Evolutionary conservation across 2,329 filamentous ascomycete species (phyloP).

Genomic region (Xylaria sp.): DNA sequence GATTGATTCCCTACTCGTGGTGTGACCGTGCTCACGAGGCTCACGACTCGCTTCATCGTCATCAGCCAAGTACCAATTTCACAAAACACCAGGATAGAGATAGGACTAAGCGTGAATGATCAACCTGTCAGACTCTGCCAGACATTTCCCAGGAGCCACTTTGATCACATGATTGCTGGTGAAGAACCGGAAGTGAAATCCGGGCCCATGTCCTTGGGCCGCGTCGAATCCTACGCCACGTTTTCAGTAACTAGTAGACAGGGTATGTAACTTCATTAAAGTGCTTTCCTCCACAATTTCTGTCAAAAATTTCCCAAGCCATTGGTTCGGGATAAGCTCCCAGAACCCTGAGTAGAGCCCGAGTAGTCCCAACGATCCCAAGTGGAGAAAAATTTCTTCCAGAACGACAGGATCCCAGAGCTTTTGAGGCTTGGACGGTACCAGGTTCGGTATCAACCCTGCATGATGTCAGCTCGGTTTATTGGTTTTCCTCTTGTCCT

Average conservation of each 20-base stretch:
- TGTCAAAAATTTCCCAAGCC: constrained; percentile 38
- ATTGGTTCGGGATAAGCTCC: constrained; percentile 36
- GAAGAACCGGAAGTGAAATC: constrained; percentile 25
- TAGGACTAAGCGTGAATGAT: constrained; percentile 22
- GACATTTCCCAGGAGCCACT: constrained; percentile 18
- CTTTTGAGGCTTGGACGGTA: constrained; percentile 28
- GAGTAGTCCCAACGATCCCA: constrained; percentile 28
- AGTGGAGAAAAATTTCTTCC: constrained; percentile 38
- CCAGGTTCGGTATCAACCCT: constrained; percentile 33
- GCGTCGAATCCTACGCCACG: constrained; percentile 34
- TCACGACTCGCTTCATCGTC: constrained; percentile 9
- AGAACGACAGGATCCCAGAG: constrained; percentile 30
- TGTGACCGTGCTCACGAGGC: constrained; percentile 27
- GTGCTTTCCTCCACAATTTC: constrained; percentile 36
- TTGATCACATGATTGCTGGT: constrained; percentile 34
- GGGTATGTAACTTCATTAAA: constrained; percentile 35
- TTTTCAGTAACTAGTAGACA: constrained; percentile 24
- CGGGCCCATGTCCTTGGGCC: constrained; percentile 38
- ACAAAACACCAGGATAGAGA: constrained; percentile 10
- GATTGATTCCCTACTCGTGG: constrained; percentile 8
- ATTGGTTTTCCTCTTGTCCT: constrained; percentile 16
- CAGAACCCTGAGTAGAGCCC: constrained; percentile 29
- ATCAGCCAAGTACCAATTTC: constrained; percentile 24
- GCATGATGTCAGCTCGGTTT: constrained; percentile 35
- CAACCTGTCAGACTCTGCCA: constrained; percentile 23